Base-by-base conservation (phyloP, 2,329 filamentous ascomycete species). In the Periconia macrospinosa region DNA sequence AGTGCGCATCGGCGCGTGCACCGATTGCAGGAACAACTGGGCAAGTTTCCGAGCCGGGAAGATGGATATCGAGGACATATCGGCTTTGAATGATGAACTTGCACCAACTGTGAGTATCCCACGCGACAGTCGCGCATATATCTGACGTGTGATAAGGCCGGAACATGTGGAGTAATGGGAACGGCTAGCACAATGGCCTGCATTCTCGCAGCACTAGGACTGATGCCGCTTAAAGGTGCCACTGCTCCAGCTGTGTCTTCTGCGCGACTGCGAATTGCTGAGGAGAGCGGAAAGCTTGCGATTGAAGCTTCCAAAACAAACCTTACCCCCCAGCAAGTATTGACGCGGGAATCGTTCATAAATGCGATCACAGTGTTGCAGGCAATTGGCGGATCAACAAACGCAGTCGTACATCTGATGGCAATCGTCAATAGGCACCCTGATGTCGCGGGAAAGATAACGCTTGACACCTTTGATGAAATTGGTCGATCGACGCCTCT, bases 401-500 rank as follows among this genome's bases (percentile, higher is more conserved):
- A 78, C 51, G 76, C 73, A 6, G 67, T 78, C 2, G 74, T 78
- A 0, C 76, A 78, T 55, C 62, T 78, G 13, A 68, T 78, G 63
- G 76, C 76, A 2, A 78, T 78, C 50, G 66, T 76, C 15, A 82
- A 82, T 49, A 71, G 81, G 3, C 81, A 83, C 54, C 81, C 81
- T 0, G 60, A 69, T 1, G 54, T 82, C 3, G 90, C 91, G 47
- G 87, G 88, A 69, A 89, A 89, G 0, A 79, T 96, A 27, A 87
- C 85, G 0, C 78, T 95, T 30, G 89, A 92, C 68, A 90, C 94
- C 68, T 81, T 96, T 62, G 87, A 91, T 70, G 81, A 88, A 53
- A 86, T 91, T 46, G 90, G 87, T 68, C 82, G 92, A 74, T 87
- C 87, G 69, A 90, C 91, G 0, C 91, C 91, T 0, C 90, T 91